phyloP scores from a whole-genome alignment of 139 green algal genomes.

The Deuterostichococcus epilithicus region DNA sequence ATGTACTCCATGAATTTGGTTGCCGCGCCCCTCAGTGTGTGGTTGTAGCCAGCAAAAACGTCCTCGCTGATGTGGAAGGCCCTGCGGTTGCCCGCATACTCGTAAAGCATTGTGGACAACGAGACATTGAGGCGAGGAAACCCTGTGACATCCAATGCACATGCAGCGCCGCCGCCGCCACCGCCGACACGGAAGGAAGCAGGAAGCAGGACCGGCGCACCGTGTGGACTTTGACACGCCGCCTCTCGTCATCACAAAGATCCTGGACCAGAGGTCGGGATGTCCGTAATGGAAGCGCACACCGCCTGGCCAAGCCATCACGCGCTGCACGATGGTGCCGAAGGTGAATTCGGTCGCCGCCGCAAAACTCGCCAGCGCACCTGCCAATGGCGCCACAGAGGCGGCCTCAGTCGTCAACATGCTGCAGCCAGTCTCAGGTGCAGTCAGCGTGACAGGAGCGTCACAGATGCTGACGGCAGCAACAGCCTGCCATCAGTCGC shows the following conservation, averaged over 20 bases:
- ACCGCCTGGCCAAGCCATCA: conserved; percentile 62
- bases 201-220: background rate
- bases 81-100: conserved; percentile 9
- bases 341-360: conserved; percentile 73
- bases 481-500: too few relatives aligned
- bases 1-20: conserved; percentile 88
- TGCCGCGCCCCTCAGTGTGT: conserved; percentile 62
- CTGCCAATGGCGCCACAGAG: too few relatives aligned
- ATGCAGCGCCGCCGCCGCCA: background rate
- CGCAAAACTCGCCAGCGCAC: conserved; percentile 68
- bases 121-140: background rate
- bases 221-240: conserved; percentile 59
- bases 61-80: conserved; percentile 61
- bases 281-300: conserved; percentile 90
- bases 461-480: background rate
- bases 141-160: background rate
- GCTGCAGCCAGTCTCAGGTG: conserved; percentile 2
- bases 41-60: conserved; percentile 75
- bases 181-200: background rate
- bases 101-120: too few relatives aligned
- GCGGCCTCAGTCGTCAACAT: background rate
- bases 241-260: conserved; percentile 74
- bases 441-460: background rate
- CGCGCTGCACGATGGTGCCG: conserved; percentile 74
- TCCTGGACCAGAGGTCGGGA: conserved; percentile 88